phyloP scores from a whole-genome alignment of 176 grass and related monocot species.

The Stipa capillata region DNA sequence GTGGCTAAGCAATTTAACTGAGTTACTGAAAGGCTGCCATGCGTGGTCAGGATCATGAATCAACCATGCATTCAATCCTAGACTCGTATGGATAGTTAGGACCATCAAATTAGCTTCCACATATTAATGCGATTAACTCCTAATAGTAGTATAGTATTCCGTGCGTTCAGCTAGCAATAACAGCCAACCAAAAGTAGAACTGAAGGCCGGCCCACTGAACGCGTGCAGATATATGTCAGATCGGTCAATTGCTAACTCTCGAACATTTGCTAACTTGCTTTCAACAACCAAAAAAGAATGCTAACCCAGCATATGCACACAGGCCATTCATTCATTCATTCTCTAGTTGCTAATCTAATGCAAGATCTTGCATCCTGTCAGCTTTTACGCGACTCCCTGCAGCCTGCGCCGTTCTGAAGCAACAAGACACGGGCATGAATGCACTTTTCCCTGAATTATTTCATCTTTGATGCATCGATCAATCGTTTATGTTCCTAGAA shows the following conservation, averaged over 20 bases:
- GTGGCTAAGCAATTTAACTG: neutral
- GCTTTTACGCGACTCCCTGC: conserved; percentile 6
- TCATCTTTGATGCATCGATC: conserved; percentile 18
- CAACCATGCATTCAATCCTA: neutral
- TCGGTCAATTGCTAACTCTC: neutral
- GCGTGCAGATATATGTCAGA: neutral
- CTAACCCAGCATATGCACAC: too few species aligned
- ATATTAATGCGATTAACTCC: neutral
- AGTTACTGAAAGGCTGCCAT: neutral
- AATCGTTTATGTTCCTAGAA: neutral
- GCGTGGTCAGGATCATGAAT: neutral
- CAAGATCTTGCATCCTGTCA: conserved; percentile 17
- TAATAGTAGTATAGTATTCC: conserved; percentile 3
- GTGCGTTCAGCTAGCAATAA: neutral
- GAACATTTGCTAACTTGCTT: neutral
- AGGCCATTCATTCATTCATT: conserved; percentile 11
- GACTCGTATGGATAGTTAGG: too few species aligned
- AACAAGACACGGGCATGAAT: conserved; percentile 12
- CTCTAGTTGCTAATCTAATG: conserved; percentile 4
- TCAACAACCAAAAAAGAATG: too few species aligned
- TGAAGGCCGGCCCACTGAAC: neutral
- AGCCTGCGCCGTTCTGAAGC: conserved; percentile 16
- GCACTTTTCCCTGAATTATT: conserved; percentile 32
- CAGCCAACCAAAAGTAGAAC: neutral
- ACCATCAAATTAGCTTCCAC: too few species aligned